These are phyloP conservation scores for Penicillium daleae DNA, from an alignment of 495 filamentous ascomycete genomes.

Conservation along the genomic window DNA sequence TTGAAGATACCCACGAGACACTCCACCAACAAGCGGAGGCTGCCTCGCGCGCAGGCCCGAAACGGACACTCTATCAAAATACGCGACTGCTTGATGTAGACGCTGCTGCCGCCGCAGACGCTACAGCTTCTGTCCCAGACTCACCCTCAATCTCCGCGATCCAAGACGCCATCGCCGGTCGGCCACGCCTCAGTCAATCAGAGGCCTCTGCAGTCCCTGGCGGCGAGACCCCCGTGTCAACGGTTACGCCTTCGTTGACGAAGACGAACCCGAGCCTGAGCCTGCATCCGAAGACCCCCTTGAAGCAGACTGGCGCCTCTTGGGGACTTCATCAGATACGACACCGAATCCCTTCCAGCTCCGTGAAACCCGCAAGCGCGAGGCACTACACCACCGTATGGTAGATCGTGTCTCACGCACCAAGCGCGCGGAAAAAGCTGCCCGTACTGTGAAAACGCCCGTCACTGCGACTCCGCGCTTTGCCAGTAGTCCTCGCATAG, in stretches of 20 bases:
- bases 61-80: slow-evolving; percentile 78
- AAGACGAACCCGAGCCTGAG: slow-evolving; percentile 61
- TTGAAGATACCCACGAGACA: slow-evolving; percentile 71
- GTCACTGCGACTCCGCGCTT: slow-evolving; percentile 71
- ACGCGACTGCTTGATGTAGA: slow-evolving; percentile 63
- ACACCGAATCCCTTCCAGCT: slow-evolving; percentile 84
- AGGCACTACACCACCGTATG: slow-evolving; percentile 86
- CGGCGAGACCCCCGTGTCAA: slow-evolving; percentile 88
- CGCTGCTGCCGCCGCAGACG: slow-evolving; percentile 35
- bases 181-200: slow-evolving; percentile 62
- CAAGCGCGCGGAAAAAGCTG: slow-evolving; percentile 61
- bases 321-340: slow-evolving; percentile 59
- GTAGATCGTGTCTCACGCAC: slow-evolving; percentile 81
- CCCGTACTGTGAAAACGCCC: slow-evolving; percentile 56
- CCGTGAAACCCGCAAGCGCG: slow-evolving; percentile 72
- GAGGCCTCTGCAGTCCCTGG: slow-evolving; percentile 60
- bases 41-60: slow-evolving; percentile 74
- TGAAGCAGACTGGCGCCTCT: slow-evolving; percentile 39
- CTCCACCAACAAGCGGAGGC: slow-evolving; percentile 66
- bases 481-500: slow-evolving; percentile 69
- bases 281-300: slow-evolving; percentile 17
- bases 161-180: slow-evolving; percentile 82
- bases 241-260: slow-evolving; percentile 92
- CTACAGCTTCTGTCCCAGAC: slow-evolving; percentile 52
- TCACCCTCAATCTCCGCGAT: slow-evolving; percentile 87